Evolutionary conservation across 352 stramenopile genomes (phyloP).

Genomic region (Phytophthora gonapodyides): DNA sequence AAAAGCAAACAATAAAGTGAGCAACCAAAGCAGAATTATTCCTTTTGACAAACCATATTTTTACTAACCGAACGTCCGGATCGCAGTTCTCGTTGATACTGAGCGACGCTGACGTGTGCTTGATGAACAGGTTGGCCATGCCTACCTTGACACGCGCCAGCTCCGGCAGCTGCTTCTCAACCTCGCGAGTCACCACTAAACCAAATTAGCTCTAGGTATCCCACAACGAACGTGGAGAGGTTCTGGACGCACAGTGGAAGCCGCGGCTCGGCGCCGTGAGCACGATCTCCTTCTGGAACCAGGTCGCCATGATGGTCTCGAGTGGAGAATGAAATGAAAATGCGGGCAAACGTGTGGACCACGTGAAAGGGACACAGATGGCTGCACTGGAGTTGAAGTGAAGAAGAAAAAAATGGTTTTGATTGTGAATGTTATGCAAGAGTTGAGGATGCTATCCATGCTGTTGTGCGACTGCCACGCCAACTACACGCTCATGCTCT

Average conservation of each 20-base stretch:
- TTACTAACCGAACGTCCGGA: slow-evolving; percentile 88
- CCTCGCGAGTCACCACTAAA: slow-evolving; percentile 79
- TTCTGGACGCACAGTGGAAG: slow-evolving; percentile 66
- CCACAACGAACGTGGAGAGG: slow-evolving; percentile 1
- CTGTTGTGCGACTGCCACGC: no score
- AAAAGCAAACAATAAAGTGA: neutral
- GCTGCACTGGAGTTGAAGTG: no score
- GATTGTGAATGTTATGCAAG: no score
- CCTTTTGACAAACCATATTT: neutral
- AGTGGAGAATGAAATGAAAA: slow-evolving; percentile 1
- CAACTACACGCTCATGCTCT: slow-evolving; percentile 16
- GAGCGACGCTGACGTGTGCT: slow-evolving; percentile 95
- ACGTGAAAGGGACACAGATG: neutral
- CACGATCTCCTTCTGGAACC: slow-evolving; percentile 90
- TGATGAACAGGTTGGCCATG: slow-evolving; percentile 96
- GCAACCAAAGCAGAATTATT: neutral
- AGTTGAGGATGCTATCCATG: neutral
- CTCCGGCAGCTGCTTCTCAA: slow-evolving; percentile 80
- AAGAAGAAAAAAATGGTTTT: no score
- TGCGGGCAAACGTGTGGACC: slow-evolving; percentile 5
- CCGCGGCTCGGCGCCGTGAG: slow-evolving; percentile 75
- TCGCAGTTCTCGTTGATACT: slow-evolving; percentile 98
- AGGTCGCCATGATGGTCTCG: slow-evolving; percentile 54
- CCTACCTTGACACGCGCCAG: slow-evolving; percentile 89
- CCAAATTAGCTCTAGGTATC: neutral